These are phyloP conservation scores for Sugiyamaella novakii DNA, from an alignment of 1,139 yeast species.

Conservation along the genomic window DNA sequence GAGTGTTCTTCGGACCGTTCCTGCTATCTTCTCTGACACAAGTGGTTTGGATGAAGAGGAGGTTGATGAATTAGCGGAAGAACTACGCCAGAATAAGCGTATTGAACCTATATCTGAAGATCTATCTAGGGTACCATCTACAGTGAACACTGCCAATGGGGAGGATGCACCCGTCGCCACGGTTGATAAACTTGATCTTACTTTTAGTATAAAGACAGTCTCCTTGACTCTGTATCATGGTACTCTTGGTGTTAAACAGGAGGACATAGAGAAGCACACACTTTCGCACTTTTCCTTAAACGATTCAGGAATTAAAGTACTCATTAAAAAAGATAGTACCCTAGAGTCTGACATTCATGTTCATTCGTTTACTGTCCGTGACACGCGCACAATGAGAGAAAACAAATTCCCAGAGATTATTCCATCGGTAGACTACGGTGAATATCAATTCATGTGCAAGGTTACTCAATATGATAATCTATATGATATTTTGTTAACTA, in stretches of 20 bases:
- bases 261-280: conserved; percentile 43
- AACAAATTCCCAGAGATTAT: conserved; percentile 80
- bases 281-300: conserved; percentile 69
- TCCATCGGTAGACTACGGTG: conserved; percentile 64
- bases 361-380: conserved; percentile 75
- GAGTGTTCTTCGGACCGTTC: conserved; percentile 57
- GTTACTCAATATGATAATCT: conserved; percentile 47
- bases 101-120: conserved; percentile 23
- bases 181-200: conserved; percentile 29
- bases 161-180: not conserved
- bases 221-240: conserved; percentile 65
- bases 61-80: conserved; percentile 54
- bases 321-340: conserved; percentile 57
- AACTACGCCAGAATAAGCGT: conserved; percentile 33
- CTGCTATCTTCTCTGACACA: conserved; percentile 55
- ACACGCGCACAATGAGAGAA: conserved; percentile 60
- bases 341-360: conserved; percentile 64
- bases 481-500: conserved; percentile 59
- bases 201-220: conserved; percentile 61
- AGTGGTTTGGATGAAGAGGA: conserved; percentile 56
- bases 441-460: conserved; percentile 71
- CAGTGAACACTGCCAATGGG: not conserved
- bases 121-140: conserved; percentile 15
- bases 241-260: conserved; percentile 48
- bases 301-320: conserved; percentile 54